phyloP scores from a whole-genome alignment of 1,284 basidiomycete species.

The Wallemia ichthyophaga region DNA sequence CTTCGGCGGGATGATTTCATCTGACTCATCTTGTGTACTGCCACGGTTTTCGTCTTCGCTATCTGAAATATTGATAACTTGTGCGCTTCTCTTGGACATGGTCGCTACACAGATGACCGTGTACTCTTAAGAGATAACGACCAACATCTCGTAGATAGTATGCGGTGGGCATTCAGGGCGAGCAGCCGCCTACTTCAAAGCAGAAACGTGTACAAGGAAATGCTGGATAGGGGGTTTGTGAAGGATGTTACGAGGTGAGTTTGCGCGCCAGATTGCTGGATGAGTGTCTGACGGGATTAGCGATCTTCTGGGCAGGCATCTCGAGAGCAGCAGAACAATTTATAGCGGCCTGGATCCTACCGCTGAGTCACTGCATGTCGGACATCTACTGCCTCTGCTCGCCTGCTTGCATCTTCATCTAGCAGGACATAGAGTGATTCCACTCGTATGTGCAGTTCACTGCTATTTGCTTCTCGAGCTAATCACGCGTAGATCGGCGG shows the following conservation, averaged over 20 bases:
- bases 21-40: background rate
- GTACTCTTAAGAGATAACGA: background rate
- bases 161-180: background rate
- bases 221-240: background rate
- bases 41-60: background rate
- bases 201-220: background rate
- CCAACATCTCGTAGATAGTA: background rate
- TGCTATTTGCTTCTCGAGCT: slow-evolving; percentile 5
- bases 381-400: slow-evolving; percentile 69
- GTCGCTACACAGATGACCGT: too few species aligned
- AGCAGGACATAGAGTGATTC: slow-evolving; percentile 47
- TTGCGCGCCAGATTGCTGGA: too few species aligned
- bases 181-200: background rate
- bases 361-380: slow-evolving; percentile 61
- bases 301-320: slow-evolving; percentile 3
- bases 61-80: background rate
- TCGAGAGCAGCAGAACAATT: slow-evolving; percentile 21
- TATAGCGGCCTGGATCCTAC: slow-evolving; percentile 87
- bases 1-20: too few species aligned
- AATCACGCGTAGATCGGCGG: slow-evolving; percentile 50
- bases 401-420: slow-evolving; percentile 60
- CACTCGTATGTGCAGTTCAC: slow-evolving; percentile 27
- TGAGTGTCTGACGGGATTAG: too few species aligned
- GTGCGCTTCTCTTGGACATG: background rate
- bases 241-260: slow-evolving; percentile 1